Conservation (phyloP, 2,329 filamentous ascomycete genomes). For the Cladosporium cucumerinum region DNA sequence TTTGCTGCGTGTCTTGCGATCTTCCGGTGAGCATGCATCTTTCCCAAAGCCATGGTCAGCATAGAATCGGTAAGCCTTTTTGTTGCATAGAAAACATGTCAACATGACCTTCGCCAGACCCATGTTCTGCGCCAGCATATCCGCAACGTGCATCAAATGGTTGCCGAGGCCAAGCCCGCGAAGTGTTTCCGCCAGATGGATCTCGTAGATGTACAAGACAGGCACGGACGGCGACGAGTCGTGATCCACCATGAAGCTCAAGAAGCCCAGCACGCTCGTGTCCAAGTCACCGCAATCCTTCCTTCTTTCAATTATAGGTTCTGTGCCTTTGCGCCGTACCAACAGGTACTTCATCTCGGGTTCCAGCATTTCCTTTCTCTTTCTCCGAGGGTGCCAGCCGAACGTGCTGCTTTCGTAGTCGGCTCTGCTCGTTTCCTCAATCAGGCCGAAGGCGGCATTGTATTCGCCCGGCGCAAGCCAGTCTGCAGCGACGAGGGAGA, state of each 20-base stretch:
- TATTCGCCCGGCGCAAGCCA: conserved; percentile 35
- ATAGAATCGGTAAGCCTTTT: conserved; percentile 59
- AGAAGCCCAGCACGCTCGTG: conserved; percentile 38
- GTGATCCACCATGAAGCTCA: conserved; percentile 68
- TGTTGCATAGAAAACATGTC: conserved; percentile 66
- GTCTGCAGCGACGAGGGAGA: conserved; percentile 18
- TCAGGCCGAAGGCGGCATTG: conserved; percentile 50
- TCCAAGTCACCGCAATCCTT: conserved; percentile 3
- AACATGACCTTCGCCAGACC: conserved; percentile 67
- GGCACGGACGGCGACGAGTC: conserved; percentile 58
- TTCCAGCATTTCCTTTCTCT: conserved; percentile 66
- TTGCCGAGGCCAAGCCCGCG: conserved; percentile 62
- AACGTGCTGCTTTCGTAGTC: conserved; percentile 62
- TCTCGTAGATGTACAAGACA: conserved; percentile 76
- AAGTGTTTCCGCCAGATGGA: conserved; percentile 60
- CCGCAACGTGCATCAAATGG: conserved; percentile 57
- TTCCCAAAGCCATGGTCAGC: conserved; percentile 53
- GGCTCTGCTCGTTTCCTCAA: conserved; percentile 60
- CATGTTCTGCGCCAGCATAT: conserved; percentile 53
- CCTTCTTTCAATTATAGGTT: neutral
- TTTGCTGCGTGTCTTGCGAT: conserved; percentile 47
- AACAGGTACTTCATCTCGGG: conserved; percentile 66
- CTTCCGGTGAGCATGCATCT: conserved; percentile 52
- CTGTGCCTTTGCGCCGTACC: conserved; percentile 39
- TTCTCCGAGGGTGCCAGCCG: conserved; percentile 62